A percentile compares a stretch with the other conserved stretches of the same genome.
Conservation (phyloP, 805 yeast genomes). For the Yarrowia hollandica region DNA sequence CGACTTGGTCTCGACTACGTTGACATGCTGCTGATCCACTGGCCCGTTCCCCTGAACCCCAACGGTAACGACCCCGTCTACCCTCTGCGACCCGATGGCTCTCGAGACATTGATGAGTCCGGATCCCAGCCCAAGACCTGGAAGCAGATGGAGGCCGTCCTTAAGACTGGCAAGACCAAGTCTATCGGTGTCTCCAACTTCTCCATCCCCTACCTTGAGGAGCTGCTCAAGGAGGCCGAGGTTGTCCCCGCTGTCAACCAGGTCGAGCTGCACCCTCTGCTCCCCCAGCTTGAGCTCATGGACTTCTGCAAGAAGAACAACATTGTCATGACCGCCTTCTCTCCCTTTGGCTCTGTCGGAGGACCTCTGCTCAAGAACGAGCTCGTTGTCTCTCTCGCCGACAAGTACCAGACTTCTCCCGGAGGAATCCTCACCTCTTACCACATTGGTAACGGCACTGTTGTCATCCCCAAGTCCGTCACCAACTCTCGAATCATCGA, state of each 20-base stretch:
- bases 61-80: constrained; percentile 33
- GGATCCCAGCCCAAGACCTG: constrained; percentile 53
- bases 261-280: constrained; percentile 72
- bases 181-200: constrained; percentile 81
- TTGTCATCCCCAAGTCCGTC: constrained; percentile 68
- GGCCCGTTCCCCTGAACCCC: constrained; percentile 52
- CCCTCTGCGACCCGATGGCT: constrained; percentile 46
- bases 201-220: constrained; percentile 53
- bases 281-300: constrained; percentile 62
- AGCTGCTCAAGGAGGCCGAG: constrained; percentile 50
- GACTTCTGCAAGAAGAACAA: constrained; percentile 54
- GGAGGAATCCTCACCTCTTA: constrained; percentile 66
- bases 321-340: constrained; percentile 69
- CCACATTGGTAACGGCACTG: constrained; percentile 61
- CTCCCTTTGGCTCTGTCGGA: constrained; percentile 68
- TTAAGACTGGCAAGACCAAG: constrained; percentile 47
- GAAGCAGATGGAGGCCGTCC: constrained; percentile 61
- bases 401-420: constrained; percentile 53
- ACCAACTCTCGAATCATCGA: constrained; percentile 60
- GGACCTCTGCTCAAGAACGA: constrained; percentile 62
- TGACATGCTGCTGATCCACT: constrained; percentile 66
- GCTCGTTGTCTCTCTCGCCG: constrained; percentile 53
- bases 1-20: constrained; percentile 60
- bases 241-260: constrained; percentile 71
- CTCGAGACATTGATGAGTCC: constrained; percentile 42